Base-by-base conservation (phyloP, 75 land plant species). In the Sequoiadendron giganteum region DNA sequence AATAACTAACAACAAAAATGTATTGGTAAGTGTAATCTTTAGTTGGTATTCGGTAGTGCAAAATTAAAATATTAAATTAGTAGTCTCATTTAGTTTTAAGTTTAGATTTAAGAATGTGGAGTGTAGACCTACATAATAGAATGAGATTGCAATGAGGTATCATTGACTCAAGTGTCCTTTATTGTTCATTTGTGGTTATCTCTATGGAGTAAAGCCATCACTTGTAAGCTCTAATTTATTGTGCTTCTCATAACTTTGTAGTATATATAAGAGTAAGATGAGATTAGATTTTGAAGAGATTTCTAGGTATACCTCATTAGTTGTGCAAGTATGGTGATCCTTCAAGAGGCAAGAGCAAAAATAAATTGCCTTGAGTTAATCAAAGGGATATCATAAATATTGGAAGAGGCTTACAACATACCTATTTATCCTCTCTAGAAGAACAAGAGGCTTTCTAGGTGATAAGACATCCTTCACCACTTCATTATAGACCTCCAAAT, bases 71-170 rank as follows among this genome's bases (percentile, higher is more conserved):
- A n/a, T 34, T 10, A 34, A 76, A 76, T 18, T 47, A 21, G 40
- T 10, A 6, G 16, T 38, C 36, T 1, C 10, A 21, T n/a, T 45
- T 1, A 40, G 2, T 40, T 40, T 40, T n/a, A 32, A 28, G n/a
- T n/a, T n/a, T n/a, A n/a, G n/a, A n/a, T n/a, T n/a, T n/a, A n/a
- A n/a, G n/a, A 28, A 73, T 76, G 3, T 36, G 38, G 32, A 76
- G 42, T 76, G 47, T 8, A 58, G 56, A 90, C 90, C 89, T 90
- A 86, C 70, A 90, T 84, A 39, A 90, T 90, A n/a, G 89, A 89
- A 80, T 87, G 89, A 34, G 89, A 90, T 39, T 80, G 40, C 45
- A 89, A 90, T 18, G 90, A 90, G 21, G 90, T 90, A 30, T 87
- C 90, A 87, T 90, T 90, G 6, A 87, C 3, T 25, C 88, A 40